These are phyloP conservation scores for Dothistroma septosporum DNA, from an alignment of 2,329 filamentous ascomycete species.

Conservation along the genomic window DNA sequence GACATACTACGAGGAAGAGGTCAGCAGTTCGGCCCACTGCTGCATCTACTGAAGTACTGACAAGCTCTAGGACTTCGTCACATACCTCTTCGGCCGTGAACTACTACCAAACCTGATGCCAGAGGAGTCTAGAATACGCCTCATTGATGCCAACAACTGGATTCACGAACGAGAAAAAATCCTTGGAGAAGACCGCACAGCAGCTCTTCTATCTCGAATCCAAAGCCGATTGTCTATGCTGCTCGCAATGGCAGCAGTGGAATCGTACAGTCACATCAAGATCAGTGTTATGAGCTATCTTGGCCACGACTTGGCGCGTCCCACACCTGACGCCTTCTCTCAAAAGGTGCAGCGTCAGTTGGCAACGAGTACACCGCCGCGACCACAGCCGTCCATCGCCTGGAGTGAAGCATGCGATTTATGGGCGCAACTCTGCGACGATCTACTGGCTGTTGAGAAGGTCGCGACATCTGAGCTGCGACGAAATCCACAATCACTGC, in stretches of 20 bases:
- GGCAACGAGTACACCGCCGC: slow-evolving; percentile 87
- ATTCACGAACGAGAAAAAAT: slow-evolving; percentile 34
- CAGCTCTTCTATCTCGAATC: slow-evolving; percentile 49
- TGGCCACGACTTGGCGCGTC: slow-evolving; percentile 57
- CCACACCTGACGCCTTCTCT: slow-evolving; percentile 77
- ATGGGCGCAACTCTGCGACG: slow-evolving; percentile 65
- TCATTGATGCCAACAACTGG: slow-evolving; percentile 54
- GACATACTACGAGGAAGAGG: slow-evolving; percentile 91
- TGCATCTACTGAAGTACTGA: not conserved
- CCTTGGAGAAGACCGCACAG: not conserved
- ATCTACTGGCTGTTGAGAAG: slow-evolving; percentile 57
- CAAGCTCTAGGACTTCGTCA: slow-evolving; percentile 69
- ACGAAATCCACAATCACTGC: slow-evolving; percentile 26
- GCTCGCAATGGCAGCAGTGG: slow-evolving; percentile 21
- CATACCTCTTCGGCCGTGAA: slow-evolving; percentile 79
- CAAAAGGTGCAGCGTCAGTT: slow-evolving; percentile 85
- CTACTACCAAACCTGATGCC: slow-evolving; percentile 63
- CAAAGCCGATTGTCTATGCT: slow-evolving; percentile 63
- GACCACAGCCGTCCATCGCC: slow-evolving; percentile 76
- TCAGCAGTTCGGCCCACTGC: not conserved
- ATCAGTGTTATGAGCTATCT: slow-evolving; percentile 28
- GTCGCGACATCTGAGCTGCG: slow-evolving; percentile 20
- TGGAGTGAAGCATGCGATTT: slow-evolving; percentile 68
- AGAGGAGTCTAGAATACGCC: slow-evolving; percentile 51
- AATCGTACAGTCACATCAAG: slow-evolving; percentile 37